These are phyloP conservation scores for Pythium periplocum DNA, from an alignment of 352 stramenopile species.

Conservation along the genomic window DNA sequence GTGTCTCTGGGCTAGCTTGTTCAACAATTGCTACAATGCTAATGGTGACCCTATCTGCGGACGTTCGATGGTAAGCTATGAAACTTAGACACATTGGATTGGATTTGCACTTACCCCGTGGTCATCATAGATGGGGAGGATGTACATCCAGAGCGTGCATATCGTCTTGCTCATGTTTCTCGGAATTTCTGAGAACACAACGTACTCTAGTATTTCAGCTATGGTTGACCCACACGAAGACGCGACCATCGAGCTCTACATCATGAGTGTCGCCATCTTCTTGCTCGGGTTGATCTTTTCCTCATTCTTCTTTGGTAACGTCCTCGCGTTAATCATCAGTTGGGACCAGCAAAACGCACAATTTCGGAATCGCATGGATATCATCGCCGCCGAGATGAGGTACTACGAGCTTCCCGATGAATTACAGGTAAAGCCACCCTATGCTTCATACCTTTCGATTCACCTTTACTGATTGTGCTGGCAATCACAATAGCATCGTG, in stretches of 20 bases:
- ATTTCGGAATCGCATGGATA: slow-evolving; percentile 83
- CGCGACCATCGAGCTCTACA: slow-evolving; percentile 48
- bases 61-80: slow-evolving; percentile 26
- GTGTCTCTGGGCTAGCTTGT: slow-evolving; percentile 66
- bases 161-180: slow-evolving; percentile 81
- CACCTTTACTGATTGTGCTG: neutral
- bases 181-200: slow-evolving; percentile 58
- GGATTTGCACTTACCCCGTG: slow-evolving; percentile 3
- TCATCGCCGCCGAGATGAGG: slow-evolving; percentile 77
- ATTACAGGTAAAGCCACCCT: slow-evolving; percentile 24
- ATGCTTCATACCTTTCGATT: neutral
- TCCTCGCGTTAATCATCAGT: slow-evolving; percentile 72
- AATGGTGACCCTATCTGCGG: slow-evolving; percentile 27
- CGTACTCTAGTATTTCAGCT: slow-evolving; percentile 49
- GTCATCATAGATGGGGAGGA: slow-evolving; percentile 32
- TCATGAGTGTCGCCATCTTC: slow-evolving; percentile 64
- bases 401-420: slow-evolving; percentile 77
- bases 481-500: slow-evolving; percentile 32
- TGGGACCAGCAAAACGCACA: slow-evolving; percentile 78
- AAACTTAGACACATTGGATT: neutral
- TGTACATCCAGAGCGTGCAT: slow-evolving; percentile 73
- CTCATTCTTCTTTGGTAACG: slow-evolving; percentile 75
- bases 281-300: slow-evolving; percentile 64
- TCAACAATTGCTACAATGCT: slow-evolving; percentile 51
- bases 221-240: slow-evolving; percentile 34